These are phyloP conservation scores for Avena insularis DNA, from an alignment of 176 grass and related monocot species.

Conservation along the genomic window DNA sequence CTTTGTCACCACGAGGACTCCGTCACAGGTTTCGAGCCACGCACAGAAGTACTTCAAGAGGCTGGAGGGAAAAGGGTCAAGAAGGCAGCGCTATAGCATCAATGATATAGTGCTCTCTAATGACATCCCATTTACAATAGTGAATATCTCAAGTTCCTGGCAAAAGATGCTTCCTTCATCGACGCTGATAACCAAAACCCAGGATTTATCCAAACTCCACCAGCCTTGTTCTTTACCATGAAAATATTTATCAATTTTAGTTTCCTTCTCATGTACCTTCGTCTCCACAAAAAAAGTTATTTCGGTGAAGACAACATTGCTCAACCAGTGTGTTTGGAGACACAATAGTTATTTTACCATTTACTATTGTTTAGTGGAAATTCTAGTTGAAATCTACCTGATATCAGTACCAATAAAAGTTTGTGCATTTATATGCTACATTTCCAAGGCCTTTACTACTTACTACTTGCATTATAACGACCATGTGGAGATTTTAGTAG, in stretches of 20 bases:
- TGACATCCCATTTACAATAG: background rate
- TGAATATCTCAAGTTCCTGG: background rate
- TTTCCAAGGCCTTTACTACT: background rate
- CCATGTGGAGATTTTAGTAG: too few relatives aligned
- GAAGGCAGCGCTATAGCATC: conserved; percentile 19
- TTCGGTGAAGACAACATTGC: background rate
- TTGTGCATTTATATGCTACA: background rate
- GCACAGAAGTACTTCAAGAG: conserved; percentile 43
- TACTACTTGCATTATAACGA: background rate
- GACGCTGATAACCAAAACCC: background rate
- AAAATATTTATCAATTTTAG: background rate
- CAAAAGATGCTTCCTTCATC: too few relatives aligned
- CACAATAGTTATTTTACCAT: background rate
- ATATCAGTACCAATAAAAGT: background rate
- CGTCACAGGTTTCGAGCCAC: conserved; percentile 40
- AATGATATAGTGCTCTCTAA: conserved; percentile 31
- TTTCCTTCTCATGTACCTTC: background rate
- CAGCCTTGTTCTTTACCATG: background rate
- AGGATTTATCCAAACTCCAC: background rate
- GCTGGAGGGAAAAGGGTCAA: background rate
- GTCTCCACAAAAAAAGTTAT: background rate
- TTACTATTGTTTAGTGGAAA: background rate
- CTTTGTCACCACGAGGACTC: conserved; percentile 33
- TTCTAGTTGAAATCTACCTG: background rate
- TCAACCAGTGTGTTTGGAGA: background rate